A percentile compares a stretch with the other conserved stretches of the same genome.
Conservation (phyloP, 176 grass and related monocot species). For the Aegilops tauschii region DNA sequence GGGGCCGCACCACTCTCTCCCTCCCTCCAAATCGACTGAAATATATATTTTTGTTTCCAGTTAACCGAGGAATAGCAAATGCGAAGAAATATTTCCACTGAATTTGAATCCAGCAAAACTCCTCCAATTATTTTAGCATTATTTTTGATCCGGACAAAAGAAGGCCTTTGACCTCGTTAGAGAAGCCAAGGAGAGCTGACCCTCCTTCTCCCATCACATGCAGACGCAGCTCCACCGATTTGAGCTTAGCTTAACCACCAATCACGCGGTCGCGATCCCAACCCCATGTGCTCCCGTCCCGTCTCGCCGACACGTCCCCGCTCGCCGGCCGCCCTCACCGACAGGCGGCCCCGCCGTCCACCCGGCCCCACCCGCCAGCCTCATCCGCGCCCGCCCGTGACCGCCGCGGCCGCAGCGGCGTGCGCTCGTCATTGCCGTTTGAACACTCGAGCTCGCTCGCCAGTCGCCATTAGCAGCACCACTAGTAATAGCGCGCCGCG, state of each 20-base stretch:
- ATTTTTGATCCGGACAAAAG: not conserved
- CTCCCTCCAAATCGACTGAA: too few species aligned
- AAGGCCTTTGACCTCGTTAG: conserved; percentile 12
- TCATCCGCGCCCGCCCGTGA: not conserved
- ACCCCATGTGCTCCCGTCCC: conserved; percentile 33
- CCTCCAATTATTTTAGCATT: too few species aligned
- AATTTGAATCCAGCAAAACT: too few species aligned
- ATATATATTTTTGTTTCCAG: too few species aligned
- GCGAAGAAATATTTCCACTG: too few species aligned
- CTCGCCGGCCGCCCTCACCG: not conserved
- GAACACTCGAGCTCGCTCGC: conserved; percentile 38
- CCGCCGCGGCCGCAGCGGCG: not conserved
- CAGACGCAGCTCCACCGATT: not conserved
- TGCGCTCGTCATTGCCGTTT: conserved; percentile 22
- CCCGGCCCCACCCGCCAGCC: not conserved
- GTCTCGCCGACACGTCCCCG: not conserved
- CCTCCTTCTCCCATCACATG: not conserved
- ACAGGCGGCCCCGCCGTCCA: fast-evolving
- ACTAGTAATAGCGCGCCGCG: not conserved
- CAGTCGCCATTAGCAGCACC: not conserved
- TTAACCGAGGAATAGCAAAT: too few species aligned
- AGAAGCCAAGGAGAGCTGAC: conserved; percentile 24
- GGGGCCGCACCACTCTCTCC: too few species aligned
- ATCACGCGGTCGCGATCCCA: conserved; percentile 40
- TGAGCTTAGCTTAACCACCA: conserved; percentile 6